Evolutionary conservation across 371 early-diverging fungal genomes (phyloP).

Genomic region (Thermomucor indicae-seudaticae): DNA sequence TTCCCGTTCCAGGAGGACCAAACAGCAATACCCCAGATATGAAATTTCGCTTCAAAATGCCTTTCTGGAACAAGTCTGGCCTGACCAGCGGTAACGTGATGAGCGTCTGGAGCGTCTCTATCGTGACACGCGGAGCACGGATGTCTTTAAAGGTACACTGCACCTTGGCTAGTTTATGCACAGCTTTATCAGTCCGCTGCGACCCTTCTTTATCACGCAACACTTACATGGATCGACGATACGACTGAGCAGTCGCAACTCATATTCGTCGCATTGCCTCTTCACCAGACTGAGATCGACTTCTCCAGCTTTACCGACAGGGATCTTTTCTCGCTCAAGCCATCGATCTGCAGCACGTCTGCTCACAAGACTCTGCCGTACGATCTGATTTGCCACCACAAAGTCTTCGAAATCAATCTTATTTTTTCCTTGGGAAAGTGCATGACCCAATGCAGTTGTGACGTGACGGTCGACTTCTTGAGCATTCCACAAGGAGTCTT

Average conservation of each 20-base stretch:
- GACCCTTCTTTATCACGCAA: not conserved
- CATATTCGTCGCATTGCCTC: conserved; percentile 46
- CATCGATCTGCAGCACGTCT: conserved; percentile 6
- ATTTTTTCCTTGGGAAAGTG: conserved; percentile 15
- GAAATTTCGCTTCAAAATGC: conserved; percentile 73
- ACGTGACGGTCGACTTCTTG: conserved; percentile 30
- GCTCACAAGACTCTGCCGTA: conserved; percentile 10
- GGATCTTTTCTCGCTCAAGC: conserved; percentile 5
- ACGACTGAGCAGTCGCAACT: conserved; percentile 52
- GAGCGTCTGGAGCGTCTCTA: conserved; percentile 81
- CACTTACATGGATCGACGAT: conserved; percentile 63
- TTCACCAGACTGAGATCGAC: conserved; percentile 21
- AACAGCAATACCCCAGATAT: conserved; percentile 88
- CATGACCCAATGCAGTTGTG: conserved; percentile 29
- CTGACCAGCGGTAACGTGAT: conserved; percentile 80
- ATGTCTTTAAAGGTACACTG: conserved; percentile 63
- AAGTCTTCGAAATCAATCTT: conserved; percentile 21
- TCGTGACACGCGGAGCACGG: conserved; percentile 57
- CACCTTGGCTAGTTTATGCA: conserved; percentile 39
- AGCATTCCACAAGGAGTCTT: conserved; percentile 30
- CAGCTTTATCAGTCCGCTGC: not conserved
- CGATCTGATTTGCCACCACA: conserved; percentile 15
- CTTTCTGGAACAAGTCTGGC: conserved; percentile 75
- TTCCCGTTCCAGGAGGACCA: conserved; percentile 98
- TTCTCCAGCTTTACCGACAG: conserved; percentile 4